Percentiles rank a stretch among this genome's conserved stretches.
These are phyloP conservation scores for Globisporangium recalcitrans DNA, from an alignment of 352 stramenopile species.

Conservation along the genomic window DNA sequence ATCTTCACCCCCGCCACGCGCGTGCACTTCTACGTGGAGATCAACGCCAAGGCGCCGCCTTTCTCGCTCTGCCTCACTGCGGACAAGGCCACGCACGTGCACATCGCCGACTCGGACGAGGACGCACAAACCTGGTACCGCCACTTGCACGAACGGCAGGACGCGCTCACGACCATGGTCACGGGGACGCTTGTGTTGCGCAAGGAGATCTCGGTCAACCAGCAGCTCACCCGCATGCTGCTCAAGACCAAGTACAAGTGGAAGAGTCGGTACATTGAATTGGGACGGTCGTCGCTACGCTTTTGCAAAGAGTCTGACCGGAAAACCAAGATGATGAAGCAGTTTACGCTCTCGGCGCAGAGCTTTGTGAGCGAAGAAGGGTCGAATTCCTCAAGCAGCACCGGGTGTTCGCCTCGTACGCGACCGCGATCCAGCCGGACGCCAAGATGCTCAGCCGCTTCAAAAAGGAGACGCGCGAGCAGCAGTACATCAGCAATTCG, in stretches of 20 bases:
- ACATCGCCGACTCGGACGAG: conserved; percentile 42
- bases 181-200: conserved; percentile 42
- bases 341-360: conserved; percentile 52
- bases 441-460: conserved; percentile 28
- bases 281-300: conserved; percentile 45
- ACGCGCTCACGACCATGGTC: conserved; percentile 47
- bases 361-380: conserved; percentile 56
- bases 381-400: conserved; percentile 47
- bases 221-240: conserved; percentile 51
- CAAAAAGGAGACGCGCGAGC: conserved; percentile 27
- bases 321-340: conserved; percentile 54
- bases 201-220: conserved; percentile 37
- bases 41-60: conserved; percentile 47
- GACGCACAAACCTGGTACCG: conserved; percentile 46
- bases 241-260: conserved; percentile 68
- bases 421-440: conserved; percentile 31
- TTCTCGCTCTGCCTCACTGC: conserved; percentile 63
- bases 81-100: conserved; percentile 53
- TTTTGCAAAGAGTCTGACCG: conserved; percentile 44
- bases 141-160: conserved; percentile 44
- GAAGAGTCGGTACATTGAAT: conserved; percentile 47
- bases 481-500: conserved; percentile 13
- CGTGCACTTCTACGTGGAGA: conserved; percentile 54
- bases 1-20: conserved; percentile 42
- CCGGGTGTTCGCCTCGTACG: conserved; percentile 31